These are phyloP conservation scores for Boletus speciosus DNA, from an alignment of 768 basidiomycete species.

Conservation along the genomic window DNA sequence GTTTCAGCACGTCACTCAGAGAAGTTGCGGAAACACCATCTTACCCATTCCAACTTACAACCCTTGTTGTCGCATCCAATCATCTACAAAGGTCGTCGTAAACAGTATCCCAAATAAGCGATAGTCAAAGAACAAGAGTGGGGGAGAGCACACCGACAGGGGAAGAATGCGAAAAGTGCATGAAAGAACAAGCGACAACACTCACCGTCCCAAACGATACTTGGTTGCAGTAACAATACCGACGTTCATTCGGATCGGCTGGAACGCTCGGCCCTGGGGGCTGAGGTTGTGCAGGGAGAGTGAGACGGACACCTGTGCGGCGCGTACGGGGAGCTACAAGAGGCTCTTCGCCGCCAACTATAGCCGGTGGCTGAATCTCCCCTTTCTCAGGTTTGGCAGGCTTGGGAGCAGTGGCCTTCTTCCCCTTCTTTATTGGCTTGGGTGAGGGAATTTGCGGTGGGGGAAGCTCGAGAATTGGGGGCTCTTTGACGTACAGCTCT, in stretches of 20 bases:
- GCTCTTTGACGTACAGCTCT: slow-evolving; percentile 17
- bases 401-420: slow-evolving; percentile 17
- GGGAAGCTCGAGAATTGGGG: slow-evolving; percentile 4
- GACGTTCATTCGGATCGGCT: slow-evolving; percentile 47
- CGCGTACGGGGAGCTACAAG: slow-evolving; percentile 15
- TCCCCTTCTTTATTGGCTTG: slow-evolving; percentile 22
- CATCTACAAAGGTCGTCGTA: slow-evolving; percentile 51
- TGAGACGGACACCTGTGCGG: slow-evolving; percentile 31
- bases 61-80: slow-evolving; percentile 75
- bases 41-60: slow-evolving; percentile 82
- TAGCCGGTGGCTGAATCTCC: slow-evolving; percentile 8
- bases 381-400: slow-evolving; percentile 17
- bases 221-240: slow-evolving; percentile 81
- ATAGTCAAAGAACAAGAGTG: not conserved
- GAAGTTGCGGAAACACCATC: slow-evolving; percentile 25
- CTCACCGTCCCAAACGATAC: slow-evolving; percentile 78
- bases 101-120: slow-evolving; percentile 1
- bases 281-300: slow-evolving; percentile 32
- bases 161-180: not conserved
- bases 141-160: not conserved
- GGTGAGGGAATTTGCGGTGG: slow-evolving; percentile 11
- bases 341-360: slow-evolving; percentile 9
- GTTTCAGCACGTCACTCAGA: not conserved
- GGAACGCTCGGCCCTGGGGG: slow-evolving; percentile 17
- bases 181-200: slow-evolving; percentile 4